Evolutionary conservation across 495 filamentous ascomycete genomes (phyloP), one percentile per base, ranked within the genome.

Genomic region (Delitschia confertaspora): DNA sequence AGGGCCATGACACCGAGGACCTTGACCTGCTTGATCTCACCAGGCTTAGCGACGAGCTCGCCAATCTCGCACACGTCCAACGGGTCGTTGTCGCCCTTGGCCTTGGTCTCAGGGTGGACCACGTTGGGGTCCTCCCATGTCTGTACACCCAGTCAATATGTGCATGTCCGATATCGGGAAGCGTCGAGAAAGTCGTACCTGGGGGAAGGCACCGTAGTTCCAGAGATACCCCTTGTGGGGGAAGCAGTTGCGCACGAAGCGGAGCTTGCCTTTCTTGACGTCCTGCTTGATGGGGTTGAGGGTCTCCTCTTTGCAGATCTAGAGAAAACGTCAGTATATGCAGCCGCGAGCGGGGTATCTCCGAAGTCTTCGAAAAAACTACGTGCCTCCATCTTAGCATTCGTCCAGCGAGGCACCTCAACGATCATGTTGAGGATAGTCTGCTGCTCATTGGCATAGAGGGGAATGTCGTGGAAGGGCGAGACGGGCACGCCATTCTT

Each of bases 131-230:
- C 91, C 70, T 99, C 93, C 91, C 93, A 99, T 52, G 93, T 99
- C 87, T 94, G 55, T 10, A 45, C 34, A 58, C 47, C 55, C 44
- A 34, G 44, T 56, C 33, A 56, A 34, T 48, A 30, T 13, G 4
- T 33, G n/a, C n/a, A n/a, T 11, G 30, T 44, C 40, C 46, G 52
- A 47, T 49, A 43, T 46, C 53, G 47, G 53, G 21, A 32, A n/a
- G 25, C 8, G 33, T 33, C 18, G 48, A 11, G 18, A 26, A n/a
- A n/a, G n/a, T 59, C 72, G 50, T 73, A 88, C 85, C 74, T 91
- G 91, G 57, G 93, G 91, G 80, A 99, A 96, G 69, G 87, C 86
- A 68, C 91, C 91, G 67, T 99, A 99, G 76, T 96, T 99, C 93
- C 93, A 99, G 53, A 96, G 84, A 67, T 96, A 99, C 39, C 91